These are phyloP conservation scores for Clarireedia monteithiana DNA, from an alignment of 2,329 filamentous ascomycete species.

Conservation along the genomic window DNA sequence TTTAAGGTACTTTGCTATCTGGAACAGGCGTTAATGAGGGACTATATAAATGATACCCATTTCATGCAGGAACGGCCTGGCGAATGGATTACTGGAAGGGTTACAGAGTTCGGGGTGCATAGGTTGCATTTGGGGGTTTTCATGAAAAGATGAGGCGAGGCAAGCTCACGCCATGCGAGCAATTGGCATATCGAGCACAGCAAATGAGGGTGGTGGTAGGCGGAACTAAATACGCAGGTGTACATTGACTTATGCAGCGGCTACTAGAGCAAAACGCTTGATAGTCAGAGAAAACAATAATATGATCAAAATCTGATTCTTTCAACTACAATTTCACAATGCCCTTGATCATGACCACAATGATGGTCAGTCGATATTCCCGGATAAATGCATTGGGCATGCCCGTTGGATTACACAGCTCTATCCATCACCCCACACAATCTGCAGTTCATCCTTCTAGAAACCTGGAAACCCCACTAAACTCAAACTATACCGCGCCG, in stretches of 20 bases:
- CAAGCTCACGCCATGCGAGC: background rate
- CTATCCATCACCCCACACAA: background rate
- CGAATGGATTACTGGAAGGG: background rate
- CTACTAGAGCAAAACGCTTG: no score
- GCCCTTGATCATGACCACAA: no score
- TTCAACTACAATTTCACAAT: no score
- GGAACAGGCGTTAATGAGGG: slow-evolving; percentile 14
- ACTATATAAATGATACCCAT: slow-evolving; percentile 20
- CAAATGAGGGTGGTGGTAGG: no score
- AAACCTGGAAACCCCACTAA: slow-evolving; percentile 1
- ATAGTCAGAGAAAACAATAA: no score
- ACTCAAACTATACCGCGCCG: slow-evolving; percentile 1
- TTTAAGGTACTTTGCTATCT: slow-evolving; percentile 8
- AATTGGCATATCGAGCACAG: background rate
- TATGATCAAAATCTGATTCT: no score
- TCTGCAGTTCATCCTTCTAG: slow-evolving; percentile 10
- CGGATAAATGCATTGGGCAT: no score
- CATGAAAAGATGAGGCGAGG: background rate
- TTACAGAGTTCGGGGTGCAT: slow-evolving; percentile 1
- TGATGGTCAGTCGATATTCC: no score
- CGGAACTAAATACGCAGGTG: no score
- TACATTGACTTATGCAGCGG: no score
- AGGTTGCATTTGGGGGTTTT: background rate
- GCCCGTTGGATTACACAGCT: background rate
- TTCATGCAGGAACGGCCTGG: background rate